phyloP scores from a whole-genome alignment of 257 asterid genomes.

The Solanum tacnaense region DNA sequence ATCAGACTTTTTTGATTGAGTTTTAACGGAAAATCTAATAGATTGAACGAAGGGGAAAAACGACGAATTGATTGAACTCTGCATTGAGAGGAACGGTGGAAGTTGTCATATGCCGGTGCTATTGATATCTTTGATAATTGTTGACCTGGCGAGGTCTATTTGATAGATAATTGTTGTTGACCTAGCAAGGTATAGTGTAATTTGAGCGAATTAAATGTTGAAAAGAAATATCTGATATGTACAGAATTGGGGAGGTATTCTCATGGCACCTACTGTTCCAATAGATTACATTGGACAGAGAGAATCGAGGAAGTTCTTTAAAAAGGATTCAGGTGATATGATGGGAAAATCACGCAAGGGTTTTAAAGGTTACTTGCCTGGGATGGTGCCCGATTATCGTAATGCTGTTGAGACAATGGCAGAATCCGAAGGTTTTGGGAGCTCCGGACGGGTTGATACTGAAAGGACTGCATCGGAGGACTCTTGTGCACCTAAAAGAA shows the following conservation, averaged over 20 bases:
- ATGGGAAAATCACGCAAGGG: constrained; percentile 69
- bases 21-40: background rate
- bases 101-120: background rate
- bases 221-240: constrained; percentile 27
- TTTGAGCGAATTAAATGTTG: constrained; percentile 10
- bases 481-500: constrained; percentile 25
- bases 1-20: background rate
- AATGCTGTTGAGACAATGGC: constrained; percentile 58
- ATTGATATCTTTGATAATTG: constrained; percentile 6
- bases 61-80: background rate
- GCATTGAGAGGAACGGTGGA: constrained; percentile 7
- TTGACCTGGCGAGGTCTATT: background rate
- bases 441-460: constrained; percentile 31
- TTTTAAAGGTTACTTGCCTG: constrained; percentile 38
- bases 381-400: constrained; percentile 51
- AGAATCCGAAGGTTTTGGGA: constrained; percentile 56
- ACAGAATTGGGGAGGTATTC: constrained; percentile 22
- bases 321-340: constrained; percentile 18
- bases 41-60: background rate
- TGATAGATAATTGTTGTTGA: constrained; percentile 1
- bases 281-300: constrained; percentile 43
- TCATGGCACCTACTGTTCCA: constrained; percentile 60
- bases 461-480: constrained; percentile 33
- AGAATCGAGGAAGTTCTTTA: constrained; percentile 24
- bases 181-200: background rate